A percentile compares a stretch with the other conserved stretches of the same genome.
These are phyloP conservation scores for Hippophae rhamnoides DNA, from an alignment of 306 rosid genomes.

Conservation along the genomic window DNA sequence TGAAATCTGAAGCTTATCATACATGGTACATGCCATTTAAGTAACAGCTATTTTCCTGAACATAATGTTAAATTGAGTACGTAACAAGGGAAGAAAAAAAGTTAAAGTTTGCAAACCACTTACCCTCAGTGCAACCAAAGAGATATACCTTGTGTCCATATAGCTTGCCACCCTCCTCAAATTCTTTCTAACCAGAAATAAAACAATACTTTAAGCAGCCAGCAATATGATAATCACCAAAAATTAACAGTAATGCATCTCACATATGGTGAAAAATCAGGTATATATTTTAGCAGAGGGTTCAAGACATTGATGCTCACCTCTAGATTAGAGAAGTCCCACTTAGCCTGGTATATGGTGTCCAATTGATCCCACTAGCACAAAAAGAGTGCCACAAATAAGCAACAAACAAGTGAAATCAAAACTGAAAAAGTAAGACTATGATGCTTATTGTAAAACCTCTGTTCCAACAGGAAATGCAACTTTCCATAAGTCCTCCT, in stretches of 20 bases:
- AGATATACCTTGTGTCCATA: constrained; percentile 64
- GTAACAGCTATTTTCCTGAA: no score
- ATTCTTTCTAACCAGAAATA: constrained; percentile 41
- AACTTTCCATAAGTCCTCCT: constrained; percentile 44
- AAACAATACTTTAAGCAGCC: constrained; percentile 2
- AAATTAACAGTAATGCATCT: no score
- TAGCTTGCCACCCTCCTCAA: constrained; percentile 68
- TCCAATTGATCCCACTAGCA: constrained; percentile 40
- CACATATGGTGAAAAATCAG: background rate
- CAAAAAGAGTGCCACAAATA: background rate
- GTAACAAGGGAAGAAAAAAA: background rate
- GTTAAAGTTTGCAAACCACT: constrained; percentile 25
- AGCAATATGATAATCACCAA: constrained; percentile 1
- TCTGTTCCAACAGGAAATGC: constrained; percentile 46
- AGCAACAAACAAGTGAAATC: background rate
- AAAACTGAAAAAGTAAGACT: background rate
- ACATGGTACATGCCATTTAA: no score
- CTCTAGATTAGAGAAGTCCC: constrained; percentile 45
- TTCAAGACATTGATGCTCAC: constrained; percentile 10
- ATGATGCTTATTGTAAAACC: constrained; percentile 13
- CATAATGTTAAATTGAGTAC: no score
- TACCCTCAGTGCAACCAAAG: constrained; percentile 75
- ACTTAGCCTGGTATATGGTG: constrained; percentile 27
- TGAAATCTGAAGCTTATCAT: no score
- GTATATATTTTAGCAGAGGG: background rate